Evolutionary conservation across 768 basidiomycete genomes (phyloP).

Genomic region (Mycena pura): DNA sequence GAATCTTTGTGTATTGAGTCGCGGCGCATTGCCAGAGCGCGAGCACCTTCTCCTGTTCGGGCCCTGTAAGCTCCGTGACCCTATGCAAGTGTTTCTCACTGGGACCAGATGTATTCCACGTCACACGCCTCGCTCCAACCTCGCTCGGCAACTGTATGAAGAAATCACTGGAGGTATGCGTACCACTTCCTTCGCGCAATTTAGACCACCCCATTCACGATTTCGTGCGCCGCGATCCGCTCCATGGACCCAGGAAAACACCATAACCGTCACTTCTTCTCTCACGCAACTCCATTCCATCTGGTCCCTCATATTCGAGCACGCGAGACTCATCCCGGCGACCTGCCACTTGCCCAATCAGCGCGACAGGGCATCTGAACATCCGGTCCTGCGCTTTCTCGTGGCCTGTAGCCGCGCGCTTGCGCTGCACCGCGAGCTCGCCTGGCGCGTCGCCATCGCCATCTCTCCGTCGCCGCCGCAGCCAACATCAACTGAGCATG

Average conservation of each 20-base stretch:
- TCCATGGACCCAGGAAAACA: neutral
- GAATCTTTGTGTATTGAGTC: neutral
- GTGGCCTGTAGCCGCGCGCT: conserved; percentile 4
- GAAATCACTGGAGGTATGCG: conserved; percentile 3
- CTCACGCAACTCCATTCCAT: neutral
- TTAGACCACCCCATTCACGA: neutral
- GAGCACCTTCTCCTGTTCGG: neutral
- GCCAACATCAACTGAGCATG: neutral
- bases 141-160: conserved; percentile 4
- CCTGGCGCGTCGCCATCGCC: neutral
- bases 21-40: neutral
- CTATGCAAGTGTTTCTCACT: neutral
- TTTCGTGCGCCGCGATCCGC: conserved; percentile 4
- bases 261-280: neutral
- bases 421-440: conserved; percentile 1
- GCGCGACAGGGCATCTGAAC: neutral
- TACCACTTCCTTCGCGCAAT: neutral
- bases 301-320: neutral
- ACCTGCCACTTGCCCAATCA: neutral
- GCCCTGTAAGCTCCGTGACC: neutral
- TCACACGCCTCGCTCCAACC: neutral
- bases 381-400: neutral
- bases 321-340: neutral
- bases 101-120: conserved; percentile 4
- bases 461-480: neutral